A percentile compares a stretch with the other conserved stretches of the same genome.
These are phyloP conservation scores for Lactifluus hygrophoroides DNA, from an alignment of 768 basidiomycete species.

Conservation along the genomic window DNA sequence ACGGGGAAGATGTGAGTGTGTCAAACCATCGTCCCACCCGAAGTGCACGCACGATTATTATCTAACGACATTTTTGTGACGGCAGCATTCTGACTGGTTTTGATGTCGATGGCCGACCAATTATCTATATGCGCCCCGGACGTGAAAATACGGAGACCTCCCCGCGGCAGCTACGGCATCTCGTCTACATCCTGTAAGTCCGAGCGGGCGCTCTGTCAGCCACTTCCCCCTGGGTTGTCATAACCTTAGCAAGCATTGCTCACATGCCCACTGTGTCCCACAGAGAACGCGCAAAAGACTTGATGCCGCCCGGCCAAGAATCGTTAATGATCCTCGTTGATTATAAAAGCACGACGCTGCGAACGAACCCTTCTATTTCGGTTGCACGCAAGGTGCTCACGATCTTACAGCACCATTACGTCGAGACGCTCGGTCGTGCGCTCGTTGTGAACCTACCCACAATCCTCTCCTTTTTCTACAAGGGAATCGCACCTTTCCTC, in stretches of 20 bases:
- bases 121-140: conserved; percentile 84
- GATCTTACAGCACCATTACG: conserved; percentile 84
- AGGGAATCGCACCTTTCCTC: conserved; percentile 76
- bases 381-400: conserved; percentile 67
- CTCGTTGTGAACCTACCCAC: conserved; percentile 75
- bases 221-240: not conserved
- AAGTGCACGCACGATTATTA: not conserved
- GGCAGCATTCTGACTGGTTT: conserved; percentile 74
- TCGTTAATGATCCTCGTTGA: conserved; percentile 78
- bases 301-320: conserved; percentile 82
- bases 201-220: not conserved
- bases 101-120: conserved; percentile 78
- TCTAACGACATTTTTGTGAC: not conserved
- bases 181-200: conserved; percentile 79
- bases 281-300: conserved; percentile 82
- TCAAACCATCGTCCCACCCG: not conserved
- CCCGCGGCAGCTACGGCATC: conserved; percentile 72
- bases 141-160: conserved; percentile 75
- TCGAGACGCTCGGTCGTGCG: conserved; percentile 79
- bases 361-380: conserved; percentile 77
- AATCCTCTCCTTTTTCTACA: conserved; percentile 70
- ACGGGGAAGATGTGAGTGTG: conserved; percentile 77
- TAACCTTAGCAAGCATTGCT: not conserved
- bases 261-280: not conserved
- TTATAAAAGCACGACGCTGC: conserved; percentile 73